These are phyloP conservation scores for Diaporthe longicolla DNA, from an alignment of 2,329 filamentous ascomycete species.

Conservation along the genomic window DNA sequence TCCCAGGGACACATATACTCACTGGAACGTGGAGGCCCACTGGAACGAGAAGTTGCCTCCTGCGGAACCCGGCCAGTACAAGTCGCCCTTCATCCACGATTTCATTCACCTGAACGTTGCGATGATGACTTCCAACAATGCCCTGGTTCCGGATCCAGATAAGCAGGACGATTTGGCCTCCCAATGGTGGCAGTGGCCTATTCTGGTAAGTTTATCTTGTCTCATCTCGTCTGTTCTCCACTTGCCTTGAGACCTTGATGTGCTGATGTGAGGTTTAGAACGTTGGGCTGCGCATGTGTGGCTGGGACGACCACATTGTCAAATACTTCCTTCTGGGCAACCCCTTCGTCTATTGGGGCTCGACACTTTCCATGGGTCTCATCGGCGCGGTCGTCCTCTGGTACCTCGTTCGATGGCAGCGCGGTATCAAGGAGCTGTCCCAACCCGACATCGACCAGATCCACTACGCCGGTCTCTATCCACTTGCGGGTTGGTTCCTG, in stretches of 20 bases:
- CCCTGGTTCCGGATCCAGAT: constrained; percentile 95
- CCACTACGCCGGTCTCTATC: constrained; percentile 93
- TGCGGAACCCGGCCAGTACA: constrained; percentile 91
- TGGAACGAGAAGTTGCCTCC: constrained; percentile 92
- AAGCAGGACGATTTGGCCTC: constrained; percentile 99
- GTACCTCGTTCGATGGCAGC: constrained; percentile 96
- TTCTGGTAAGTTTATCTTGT: constrained; percentile 65
- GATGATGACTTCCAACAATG: constrained; percentile 99
- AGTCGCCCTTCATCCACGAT: constrained; percentile 96
- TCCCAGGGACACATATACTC: constrained; percentile 92
- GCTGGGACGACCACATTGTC: constrained; percentile 94
- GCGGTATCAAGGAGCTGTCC: constrained; percentile 88
- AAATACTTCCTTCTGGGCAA: constrained; percentile 99
- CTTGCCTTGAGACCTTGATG: background rate
- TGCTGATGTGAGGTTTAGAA: constrained; percentile 56
- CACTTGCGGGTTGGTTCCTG: constrained; percentile 92
- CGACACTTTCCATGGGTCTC: constrained; percentile 81
- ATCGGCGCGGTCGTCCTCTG: constrained; percentile 81
- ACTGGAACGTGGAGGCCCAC: constrained; percentile 99
- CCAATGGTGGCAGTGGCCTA: constrained; percentile 98
- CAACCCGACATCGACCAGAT: constrained; percentile 90
- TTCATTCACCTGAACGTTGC: constrained; percentile 98
- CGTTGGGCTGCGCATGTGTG: constrained; percentile 97
- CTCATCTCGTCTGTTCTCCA: background rate
- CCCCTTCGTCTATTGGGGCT: constrained; percentile 95